These are phyloP conservation scores for Leptomonas pyrrhocoris DNA, from an alignment of 208 protist genomes.

Conservation along the genomic window DNA sequence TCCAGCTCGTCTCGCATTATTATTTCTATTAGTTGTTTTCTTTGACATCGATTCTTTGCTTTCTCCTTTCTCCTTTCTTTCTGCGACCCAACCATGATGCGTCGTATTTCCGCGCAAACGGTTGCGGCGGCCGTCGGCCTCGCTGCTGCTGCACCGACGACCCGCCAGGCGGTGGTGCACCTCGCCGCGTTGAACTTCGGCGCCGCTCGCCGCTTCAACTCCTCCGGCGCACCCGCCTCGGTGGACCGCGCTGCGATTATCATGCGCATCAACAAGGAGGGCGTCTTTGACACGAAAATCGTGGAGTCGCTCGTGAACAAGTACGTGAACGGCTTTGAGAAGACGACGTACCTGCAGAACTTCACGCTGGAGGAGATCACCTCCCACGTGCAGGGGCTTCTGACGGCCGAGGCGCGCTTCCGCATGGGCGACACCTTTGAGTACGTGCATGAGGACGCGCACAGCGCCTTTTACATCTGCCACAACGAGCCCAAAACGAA, in stretches of 20 bases:
- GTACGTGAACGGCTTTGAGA: constrained; percentile 49
- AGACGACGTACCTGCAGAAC: constrained; percentile 52
- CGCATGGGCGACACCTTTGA: constrained; percentile 62
- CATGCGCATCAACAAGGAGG: constrained; percentile 35
- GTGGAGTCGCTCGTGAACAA: constrained; percentile 42
- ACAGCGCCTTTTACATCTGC: constrained; percentile 78
- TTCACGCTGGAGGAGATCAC: constrained; percentile 56
- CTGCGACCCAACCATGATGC: constrained; percentile 33
- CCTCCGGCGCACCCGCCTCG: background rate
- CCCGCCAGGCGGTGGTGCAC: background rate
- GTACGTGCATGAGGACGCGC: constrained; percentile 61
- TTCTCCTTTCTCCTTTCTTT: constrained; percentile 25
- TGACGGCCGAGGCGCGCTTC: constrained; percentile 63
- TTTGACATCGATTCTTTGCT: constrained; percentile 7
- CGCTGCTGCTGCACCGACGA: background rate
- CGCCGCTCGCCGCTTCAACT: background rate
- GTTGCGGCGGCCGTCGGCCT: constrained; percentile 15
- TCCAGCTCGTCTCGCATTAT: background rate
- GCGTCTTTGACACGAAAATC: constrained; percentile 49
- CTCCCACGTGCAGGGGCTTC: constrained; percentile 59
- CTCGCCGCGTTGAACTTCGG: background rate
- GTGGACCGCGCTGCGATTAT: constrained; percentile 40
- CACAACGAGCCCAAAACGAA: constrained; percentile 46
- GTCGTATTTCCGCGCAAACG: constrained; percentile 28
- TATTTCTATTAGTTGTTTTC: constrained; percentile 11